Evolutionary conservation across 2,329 filamentous ascomycete species (phyloP), one percentile per base, ranked within the genome.

Genomic region (Stagonosporopsis cucurbitacearum): DNA sequence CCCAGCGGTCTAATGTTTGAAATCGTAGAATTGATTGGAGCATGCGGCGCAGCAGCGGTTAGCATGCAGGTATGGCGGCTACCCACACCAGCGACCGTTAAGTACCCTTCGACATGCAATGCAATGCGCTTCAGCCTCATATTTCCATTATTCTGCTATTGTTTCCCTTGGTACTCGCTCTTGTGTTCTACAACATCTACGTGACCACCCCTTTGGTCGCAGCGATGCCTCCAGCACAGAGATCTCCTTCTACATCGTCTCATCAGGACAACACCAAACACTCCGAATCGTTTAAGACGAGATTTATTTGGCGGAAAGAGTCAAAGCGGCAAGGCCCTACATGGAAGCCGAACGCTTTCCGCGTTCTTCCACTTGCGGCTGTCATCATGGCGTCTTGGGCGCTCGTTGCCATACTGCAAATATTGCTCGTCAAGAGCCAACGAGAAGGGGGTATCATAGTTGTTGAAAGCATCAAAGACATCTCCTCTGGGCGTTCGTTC

Each of bases 381-480:
- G 3, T 61, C 1, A 57, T 64, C 0, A 59, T 65, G 0, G 36
- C 63, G 6, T 65, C 55, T 30, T 28, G 64, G 52, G 33, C 50
- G 0, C 58, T 86, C 0, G 80, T 82, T 0, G 66, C 70, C 0
- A 53, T 78, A 0, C 67, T 86, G 0, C 82, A 85, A 51, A 61
- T 77, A 0, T 62, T 86, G 0, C 76, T 81, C 0, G 67, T 73
- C 1, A 70, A 66, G 0, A 83, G 79, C 47, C 58, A 75, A 7
- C 43, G 63, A 0, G 51, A 81, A 12, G 76, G 79, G 0, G 85
- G 82, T 0, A 67, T 81, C 3, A 51, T 79, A 0, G 77, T 80
- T 22, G 74, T 76, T 0, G 26, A 66, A 0, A 62, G 65, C 1
- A 71, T 76, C 52, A 69, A 66, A 17, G 67, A n/a, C n/a, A n/a